phyloP scores from a whole-genome alignment of 495 filamentous ascomycete genomes.

The Darksidea phi region DNA sequence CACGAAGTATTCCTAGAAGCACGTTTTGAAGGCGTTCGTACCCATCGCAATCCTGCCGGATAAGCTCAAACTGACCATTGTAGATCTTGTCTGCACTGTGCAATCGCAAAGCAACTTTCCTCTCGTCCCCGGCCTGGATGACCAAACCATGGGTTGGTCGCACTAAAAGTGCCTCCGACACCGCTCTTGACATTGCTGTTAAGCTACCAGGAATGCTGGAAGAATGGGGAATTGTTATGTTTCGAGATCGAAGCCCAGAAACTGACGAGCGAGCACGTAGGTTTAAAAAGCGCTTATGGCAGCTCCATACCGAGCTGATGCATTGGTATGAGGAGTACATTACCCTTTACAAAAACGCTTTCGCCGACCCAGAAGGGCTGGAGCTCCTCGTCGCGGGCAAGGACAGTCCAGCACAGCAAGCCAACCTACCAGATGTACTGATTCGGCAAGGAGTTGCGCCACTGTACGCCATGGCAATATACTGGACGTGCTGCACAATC shows the following conservation, averaged over 20 bases:
- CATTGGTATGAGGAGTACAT: constrained; percentile 12
- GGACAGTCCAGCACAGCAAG: not conserved
- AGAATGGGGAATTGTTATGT: constrained; percentile 11
- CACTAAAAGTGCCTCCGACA: constrained; percentile 7
- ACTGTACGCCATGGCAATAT: constrained; percentile 10
- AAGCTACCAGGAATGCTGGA: constrained; percentile 11
- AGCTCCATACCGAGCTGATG: constrained; percentile 12
- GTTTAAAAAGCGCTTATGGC: constrained; percentile 11
- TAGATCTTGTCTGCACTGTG: constrained; percentile 15
- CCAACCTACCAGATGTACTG: constrained; percentile 3
- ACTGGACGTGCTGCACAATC: constrained; percentile 14
- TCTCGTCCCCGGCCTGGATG: constrained; percentile 17
- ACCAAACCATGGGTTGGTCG: constrained; percentile 1
- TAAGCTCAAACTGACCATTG: not conserved
- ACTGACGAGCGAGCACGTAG: not conserved
- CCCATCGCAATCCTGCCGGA: not conserved
- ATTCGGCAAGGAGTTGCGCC: not conserved
- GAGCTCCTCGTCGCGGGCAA: not conserved
- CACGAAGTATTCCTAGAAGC: constrained; percentile 25
- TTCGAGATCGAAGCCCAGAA: not conserved
- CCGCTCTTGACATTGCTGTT: constrained; percentile 6
- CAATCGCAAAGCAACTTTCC: constrained; percentile 12
- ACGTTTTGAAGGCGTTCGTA: constrained; percentile 13
- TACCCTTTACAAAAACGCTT: not conserved
- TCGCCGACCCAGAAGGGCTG: not conserved